Base-by-base conservation (phyloP, 169 alveolate genomes). In the Babesia ovata region DNA sequence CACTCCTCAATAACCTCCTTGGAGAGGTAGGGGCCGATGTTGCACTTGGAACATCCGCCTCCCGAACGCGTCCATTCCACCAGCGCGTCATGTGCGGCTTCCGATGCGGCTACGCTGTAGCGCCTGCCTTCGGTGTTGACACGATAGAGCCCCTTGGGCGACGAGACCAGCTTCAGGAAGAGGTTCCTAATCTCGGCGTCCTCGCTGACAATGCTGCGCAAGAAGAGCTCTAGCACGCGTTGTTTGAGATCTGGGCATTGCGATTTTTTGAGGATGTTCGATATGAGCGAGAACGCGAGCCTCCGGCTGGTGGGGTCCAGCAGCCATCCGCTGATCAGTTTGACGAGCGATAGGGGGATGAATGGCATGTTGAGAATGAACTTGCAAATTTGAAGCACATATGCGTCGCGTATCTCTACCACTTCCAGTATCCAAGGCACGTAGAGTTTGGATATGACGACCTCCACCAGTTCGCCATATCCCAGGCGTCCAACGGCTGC, bases 131-230 rank as follows among this genome's bases (percentile, higher is more conserved):
- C 70, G 17, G 50, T 22, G 59, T 70, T 53, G 39, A 19, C 52
- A 12, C 60, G 65, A 53, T 81, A 81, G 26, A 81, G 45, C 39
- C 88, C 88, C 54, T 81, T 81, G 48, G 82, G 84, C 16, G 88
- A 81, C 14, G 77, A 63, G 28, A 81, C n/a, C 29, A 81, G 79
- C 58, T 48, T 65, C 54, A 49, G 66, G 54, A 81, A 81, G 21
- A 81, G 52, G 21, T 22, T n/a, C 44, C 78, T 12, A 21, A 81
- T 56, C 48, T 48, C 62, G 16, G 11, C 39, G 49, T 63, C 63
- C 6, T 71, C 73, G 28, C 65, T 19, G 12, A 54, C 44, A 33
- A 81, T 14, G 52, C 56, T 45, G 44, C 61, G 57, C 46, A 81
- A 39, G 42, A 73, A 74, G 33, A 81, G 59, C 60, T 19, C 59